phyloP scores from a whole-genome alignment of 208 protist genomes.

The Dictyostelium gargantuum region DNA sequence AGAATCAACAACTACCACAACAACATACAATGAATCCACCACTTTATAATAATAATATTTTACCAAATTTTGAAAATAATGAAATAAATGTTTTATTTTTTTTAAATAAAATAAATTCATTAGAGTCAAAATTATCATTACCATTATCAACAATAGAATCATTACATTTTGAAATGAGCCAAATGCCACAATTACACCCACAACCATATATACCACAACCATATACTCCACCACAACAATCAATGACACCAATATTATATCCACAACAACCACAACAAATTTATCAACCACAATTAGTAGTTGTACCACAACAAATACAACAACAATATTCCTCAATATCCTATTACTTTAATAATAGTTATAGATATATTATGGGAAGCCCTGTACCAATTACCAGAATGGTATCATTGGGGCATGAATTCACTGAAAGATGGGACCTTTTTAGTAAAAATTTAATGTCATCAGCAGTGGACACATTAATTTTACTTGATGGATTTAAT shows the following conservation, averaged over 20 bases:
- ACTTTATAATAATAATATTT: too few species aligned
- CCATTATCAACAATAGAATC: too few species aligned
- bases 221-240: background rate
- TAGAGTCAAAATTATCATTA: background rate
- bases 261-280: background rate
- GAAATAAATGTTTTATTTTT: background rate
- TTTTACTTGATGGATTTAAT: background rate
- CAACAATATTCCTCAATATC: background rate
- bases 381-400: background rate
- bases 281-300: background rate
- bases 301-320: background rate
- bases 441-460: background rate
- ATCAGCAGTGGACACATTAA: background rate
- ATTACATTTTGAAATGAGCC: too few species aligned
- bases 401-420: background rate
- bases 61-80: too few species aligned
- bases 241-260: background rate
- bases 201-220: too few species aligned
- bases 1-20: too few species aligned
- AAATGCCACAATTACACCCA: too few species aligned
- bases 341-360: too few species aligned
- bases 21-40: too few species aligned
- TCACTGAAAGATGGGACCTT: background rate
- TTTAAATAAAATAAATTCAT: background rate
- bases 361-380: background rate